Base-by-base conservation (phyloP, 2,329 filamentous ascomycete species). In the Sporothrix luriei region DNA sequence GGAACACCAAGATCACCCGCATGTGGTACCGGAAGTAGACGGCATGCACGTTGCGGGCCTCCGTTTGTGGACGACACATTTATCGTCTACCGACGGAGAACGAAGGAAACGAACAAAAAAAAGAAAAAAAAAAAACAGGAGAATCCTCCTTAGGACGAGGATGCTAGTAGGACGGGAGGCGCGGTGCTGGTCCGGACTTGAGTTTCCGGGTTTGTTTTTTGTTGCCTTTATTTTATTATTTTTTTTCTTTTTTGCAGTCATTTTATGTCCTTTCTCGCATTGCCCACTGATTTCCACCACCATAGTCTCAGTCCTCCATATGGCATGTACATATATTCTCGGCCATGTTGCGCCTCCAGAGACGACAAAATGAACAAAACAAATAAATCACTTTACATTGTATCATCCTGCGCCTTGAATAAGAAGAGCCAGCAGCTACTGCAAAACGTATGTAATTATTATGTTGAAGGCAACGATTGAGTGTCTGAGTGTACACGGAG, bases 1-100 rank as follows among this genome's bases (percentile, higher is more conserved):
- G 88, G 64, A 80, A 77, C 61, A 82, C 80, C 13, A 82, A 79
- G 74, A 78, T 80, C 52, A 80, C 80, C 3, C 76, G 82, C 54
- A 84, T 84, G 77, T 85, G 83, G 83, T 85, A 85, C 72, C 76
- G 84, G 70, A 84, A 84, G 78, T 84, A 76, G 70, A 59, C 16
- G 49, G 10, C 13, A 13, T 43, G 11, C 40, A 16, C 2, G 4
- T 43, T 43, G 33, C 33, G 33, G 33, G 33, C 33, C 33, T n/a
- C n/a, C n/a, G n/a, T n/a, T 33, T 33, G 4, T 9, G 33, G 33
- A 33, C 33, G 33, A 33, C 4, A 33, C 33, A 7, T 33, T 40
- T 40, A 2, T 55, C 24, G 13, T 4, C 7, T n/a, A 16, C 4
- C 46, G 57, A 11, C 57, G n/a, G n/a, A 16, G 19, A 38, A 38